Evolutionary conservation across 768 basidiomycete genomes (phyloP).

Genomic region (Trametes cinnabarina): DNA sequence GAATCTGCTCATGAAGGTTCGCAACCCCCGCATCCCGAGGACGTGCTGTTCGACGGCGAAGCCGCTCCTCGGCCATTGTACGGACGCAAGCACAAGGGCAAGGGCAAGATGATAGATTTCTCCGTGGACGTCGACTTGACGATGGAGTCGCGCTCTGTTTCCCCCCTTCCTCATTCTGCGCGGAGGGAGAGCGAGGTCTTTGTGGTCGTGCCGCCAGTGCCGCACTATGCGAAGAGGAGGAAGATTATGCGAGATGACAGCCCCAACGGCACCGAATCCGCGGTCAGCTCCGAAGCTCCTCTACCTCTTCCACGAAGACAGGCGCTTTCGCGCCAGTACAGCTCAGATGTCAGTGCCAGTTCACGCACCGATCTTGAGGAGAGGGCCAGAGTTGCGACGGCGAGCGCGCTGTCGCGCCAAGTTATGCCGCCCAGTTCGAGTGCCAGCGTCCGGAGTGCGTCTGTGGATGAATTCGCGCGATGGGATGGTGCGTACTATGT

Average conservation of each 20-base stretch:
- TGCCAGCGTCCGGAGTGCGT: background rate
- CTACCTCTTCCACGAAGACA: background rate
- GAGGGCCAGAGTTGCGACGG: background rate
- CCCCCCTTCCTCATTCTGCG: background rate
- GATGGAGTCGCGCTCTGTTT: background rate
- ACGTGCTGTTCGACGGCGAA: background rate
- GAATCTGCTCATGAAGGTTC: background rate
- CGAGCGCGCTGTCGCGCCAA: background rate
- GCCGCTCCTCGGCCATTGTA: background rate
- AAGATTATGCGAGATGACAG: background rate
- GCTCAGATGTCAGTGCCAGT: background rate
- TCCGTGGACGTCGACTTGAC: background rate
- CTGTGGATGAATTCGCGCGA: slow-evolving; percentile 9
- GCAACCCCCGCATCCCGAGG: background rate
- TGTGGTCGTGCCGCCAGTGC: slow-evolving; percentile 22
- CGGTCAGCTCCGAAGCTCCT: background rate
- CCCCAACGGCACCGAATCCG: background rate
- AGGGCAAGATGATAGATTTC: background rate
- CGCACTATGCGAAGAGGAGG: background rate
- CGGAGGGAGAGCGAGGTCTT: slow-evolving; percentile 4
- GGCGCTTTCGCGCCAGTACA: background rate
- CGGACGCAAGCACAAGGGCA: slow-evolving; percentile 13
- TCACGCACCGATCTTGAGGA: too few relatives aligned
- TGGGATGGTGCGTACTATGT: slow-evolving; percentile 5
- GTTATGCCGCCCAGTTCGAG: background rate